Conservation (phyloP, 2,329 filamentous ascomycete species). For the Penicillium expansum region DNA sequence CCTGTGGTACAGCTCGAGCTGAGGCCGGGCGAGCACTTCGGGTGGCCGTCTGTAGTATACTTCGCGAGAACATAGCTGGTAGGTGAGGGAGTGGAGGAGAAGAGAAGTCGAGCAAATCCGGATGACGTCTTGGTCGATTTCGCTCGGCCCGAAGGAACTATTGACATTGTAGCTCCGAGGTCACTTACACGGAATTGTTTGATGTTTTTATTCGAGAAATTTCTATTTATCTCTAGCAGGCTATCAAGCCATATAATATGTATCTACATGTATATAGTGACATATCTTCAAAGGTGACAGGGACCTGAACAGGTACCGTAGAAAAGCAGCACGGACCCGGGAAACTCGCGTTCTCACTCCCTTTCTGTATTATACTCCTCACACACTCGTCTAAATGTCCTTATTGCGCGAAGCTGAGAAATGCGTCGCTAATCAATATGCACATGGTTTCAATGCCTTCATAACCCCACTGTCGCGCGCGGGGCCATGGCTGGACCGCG, state of each 20-base stretch:
- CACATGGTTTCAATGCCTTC: constrained; percentile 41
- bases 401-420: constrained; percentile 45
- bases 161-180: not conserved
- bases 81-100: not conserved
- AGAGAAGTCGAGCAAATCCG: constrained; percentile 3
- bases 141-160: constrained; percentile 18
- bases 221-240: not conserved
- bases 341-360: constrained; percentile 10
- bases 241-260: not conserved
- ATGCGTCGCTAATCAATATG: constrained; percentile 42
- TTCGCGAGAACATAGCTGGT: constrained; percentile 31
- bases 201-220: not conserved
- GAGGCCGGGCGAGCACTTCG: constrained; percentile 11
- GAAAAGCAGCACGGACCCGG: constrained; percentile 17
- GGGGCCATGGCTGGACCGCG: constrained; percentile 36
- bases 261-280: not conserved
- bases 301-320: not conserved
- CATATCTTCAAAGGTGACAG: not conserved
- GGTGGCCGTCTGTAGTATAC: constrained; percentile 22
- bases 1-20: constrained; percentile 9
- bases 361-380: not conserved
- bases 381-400: constrained; percentile 38
- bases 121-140: constrained; percentile 18
- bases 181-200: not conserved
- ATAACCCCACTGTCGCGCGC: constrained; percentile 38